Evolutionary conservation across 176 grass and related monocot species (phyloP).

Genomic region (Phyllostachys edulis): DNA sequence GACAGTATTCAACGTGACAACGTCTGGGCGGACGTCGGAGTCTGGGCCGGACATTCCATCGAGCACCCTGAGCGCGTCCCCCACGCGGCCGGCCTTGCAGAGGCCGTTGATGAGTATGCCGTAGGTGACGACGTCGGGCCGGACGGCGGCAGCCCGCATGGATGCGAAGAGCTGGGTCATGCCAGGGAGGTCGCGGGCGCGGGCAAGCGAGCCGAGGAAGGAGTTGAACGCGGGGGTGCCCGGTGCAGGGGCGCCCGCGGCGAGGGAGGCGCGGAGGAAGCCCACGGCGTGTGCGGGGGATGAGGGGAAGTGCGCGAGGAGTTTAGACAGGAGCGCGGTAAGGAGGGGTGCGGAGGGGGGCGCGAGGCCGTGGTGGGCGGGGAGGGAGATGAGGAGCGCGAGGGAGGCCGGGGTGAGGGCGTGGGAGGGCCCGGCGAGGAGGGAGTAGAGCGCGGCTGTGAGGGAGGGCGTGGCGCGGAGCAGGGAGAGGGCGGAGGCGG

Average conservation of each 20-base stretch:
- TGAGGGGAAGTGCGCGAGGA: slow-evolving; percentile 42
- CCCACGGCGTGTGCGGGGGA: slow-evolving; percentile 30
- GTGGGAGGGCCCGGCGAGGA: slow-evolving; percentile 15
- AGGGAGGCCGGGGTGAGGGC: slow-evolving; percentile 10
- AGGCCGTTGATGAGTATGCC: slow-evolving; percentile 63
- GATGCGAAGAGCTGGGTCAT: slow-evolving; percentile 51
- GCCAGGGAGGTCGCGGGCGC: slow-evolving; percentile 30
- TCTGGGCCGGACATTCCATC: slow-evolving; percentile 57
- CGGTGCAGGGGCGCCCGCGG: slow-evolving; percentile 39
- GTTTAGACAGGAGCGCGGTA: slow-evolving; percentile 32
- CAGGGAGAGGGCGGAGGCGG: slow-evolving; percentile 17
- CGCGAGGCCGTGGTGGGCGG: slow-evolving; percentile 37
- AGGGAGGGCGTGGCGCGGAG: slow-evolving; percentile 30
- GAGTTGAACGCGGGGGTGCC: slow-evolving; percentile 46
- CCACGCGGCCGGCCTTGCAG: slow-evolving; percentile 53
- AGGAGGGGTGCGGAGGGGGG: slow-evolving; percentile 40
- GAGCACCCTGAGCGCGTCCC: slow-evolving; percentile 64
- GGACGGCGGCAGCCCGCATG: slow-evolving; percentile 44
- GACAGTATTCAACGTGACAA: slow-evolving; percentile 51
- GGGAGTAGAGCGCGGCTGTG: slow-evolving; percentile 34
- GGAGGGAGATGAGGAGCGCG: slow-evolving; percentile 44
- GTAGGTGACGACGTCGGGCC: slow-evolving; percentile 36
- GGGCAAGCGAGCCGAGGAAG: slow-evolving; percentile 45
- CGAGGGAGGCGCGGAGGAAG: slow-evolving; percentile 57
- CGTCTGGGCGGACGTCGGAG: slow-evolving; percentile 39